Conservation (phyloP, 2,329 filamentous ascomycete species). For the Colletotrichum navitas region DNA sequence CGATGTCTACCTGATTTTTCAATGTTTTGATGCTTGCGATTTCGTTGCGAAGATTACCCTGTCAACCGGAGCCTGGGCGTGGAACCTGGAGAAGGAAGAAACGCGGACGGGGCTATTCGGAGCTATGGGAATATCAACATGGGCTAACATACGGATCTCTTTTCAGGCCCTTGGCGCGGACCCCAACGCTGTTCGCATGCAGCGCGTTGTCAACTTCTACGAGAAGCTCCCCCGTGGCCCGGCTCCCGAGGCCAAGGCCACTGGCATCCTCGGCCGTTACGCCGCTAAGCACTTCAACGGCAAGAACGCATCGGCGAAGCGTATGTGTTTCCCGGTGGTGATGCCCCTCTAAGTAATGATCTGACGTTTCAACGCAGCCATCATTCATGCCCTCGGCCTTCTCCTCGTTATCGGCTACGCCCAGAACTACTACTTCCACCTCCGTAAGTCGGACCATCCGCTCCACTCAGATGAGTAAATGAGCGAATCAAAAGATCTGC, state of each 20-base stretch:
- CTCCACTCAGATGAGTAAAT: not conserved
- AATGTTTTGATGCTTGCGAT: conserved; percentile 30
- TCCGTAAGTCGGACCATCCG: conserved; percentile 76
- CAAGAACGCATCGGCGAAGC: conserved; percentile 89
- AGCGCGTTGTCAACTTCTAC: conserved; percentile 98
- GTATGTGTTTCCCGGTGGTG: conserved; percentile 69
- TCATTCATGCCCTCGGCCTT: conserved; percentile 86
- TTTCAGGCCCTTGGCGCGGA: conserved; percentile 90
- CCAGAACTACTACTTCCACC: conserved; percentile 99
- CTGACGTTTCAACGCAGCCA: conserved; percentile 66
- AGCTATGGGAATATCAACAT: conserved; percentile 18
- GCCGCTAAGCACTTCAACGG: conserved; percentile 88
- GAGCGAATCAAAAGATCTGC: conserved; percentile 44
- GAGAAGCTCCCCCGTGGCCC: conserved; percentile 95
- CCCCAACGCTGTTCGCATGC: conserved; percentile 97
- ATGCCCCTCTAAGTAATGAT: not conserved
- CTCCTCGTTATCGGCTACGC: conserved; percentile 89
- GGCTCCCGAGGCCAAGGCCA: conserved; percentile 85
- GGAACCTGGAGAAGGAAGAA: not conserved
- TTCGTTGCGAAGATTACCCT: conserved; percentile 19
- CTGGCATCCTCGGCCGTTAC: conserved; percentile 89
- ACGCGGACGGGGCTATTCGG: conserved; percentile 30
- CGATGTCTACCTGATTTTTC: conserved; percentile 53
- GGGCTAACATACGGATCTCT: conserved; percentile 53
- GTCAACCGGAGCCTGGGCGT: conserved; percentile 23